Evolutionary conservation across 2,329 filamentous ascomycete genomes (phyloP), one percentile per base, ranked within the genome.

Genomic region (Lachnum nothofagi): DNA sequence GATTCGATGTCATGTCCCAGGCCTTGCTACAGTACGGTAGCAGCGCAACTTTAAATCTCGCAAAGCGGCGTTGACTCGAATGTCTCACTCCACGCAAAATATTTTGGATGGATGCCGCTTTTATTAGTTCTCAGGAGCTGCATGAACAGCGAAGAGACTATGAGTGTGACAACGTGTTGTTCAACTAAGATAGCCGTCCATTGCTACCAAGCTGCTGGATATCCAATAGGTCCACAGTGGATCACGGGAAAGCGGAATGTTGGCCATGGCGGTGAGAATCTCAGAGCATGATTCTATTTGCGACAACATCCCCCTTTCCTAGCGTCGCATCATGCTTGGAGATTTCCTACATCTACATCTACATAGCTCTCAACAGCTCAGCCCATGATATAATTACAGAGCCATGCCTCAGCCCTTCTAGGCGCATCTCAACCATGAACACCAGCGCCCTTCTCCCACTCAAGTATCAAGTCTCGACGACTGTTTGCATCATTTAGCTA

Each of bases 381-480:
- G 17, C 17, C n/a, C 20, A 37, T 10, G 20, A 37, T 37, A 40
- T 14, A 40, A 9, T 14, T 40, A 24, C 4, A 40, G 10, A 40
- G 37, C 12, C 9, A 23, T 24, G 35, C 12, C 37, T 23, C 37
- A 17, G n/a, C 37, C 24, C n/a, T 16, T 5, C n/a, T 22, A 14
- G 31, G 31, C 31, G 17, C 3, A 23, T 22, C 20, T 14, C n/a
- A 22, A 23, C n/a, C 20, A n/a, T n/a, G n/a, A n/a, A n/a, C n/a
- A n/a, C n/a, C n/a, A n/a, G n/a, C 19, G 19, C 23, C 25, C 22
- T 29, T 14, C 2, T 41, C 45, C 29, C 24, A 44, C 24, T 43
- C 46, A 42, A 19, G 23, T 24, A 44, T 25, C 19, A 34, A 53
- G 42, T 17, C 27, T 40, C 20, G 33, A n/a, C 17, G 19, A 23